Evolutionary conservation across 257 asterid genomes (phyloP).

Genomic region (Marsdenia floribunda): DNA sequence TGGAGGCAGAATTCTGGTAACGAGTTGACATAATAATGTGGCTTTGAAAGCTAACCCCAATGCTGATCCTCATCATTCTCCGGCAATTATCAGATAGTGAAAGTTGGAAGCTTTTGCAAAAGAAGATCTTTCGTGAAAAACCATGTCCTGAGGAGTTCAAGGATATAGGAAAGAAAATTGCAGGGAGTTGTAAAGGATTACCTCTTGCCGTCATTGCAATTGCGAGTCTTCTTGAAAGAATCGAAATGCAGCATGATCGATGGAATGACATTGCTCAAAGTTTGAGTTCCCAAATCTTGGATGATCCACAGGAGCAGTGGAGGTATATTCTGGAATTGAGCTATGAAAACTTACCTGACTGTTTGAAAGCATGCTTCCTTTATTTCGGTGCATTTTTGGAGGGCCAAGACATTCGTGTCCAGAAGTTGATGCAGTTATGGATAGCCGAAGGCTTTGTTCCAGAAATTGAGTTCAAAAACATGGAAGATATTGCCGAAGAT

Average conservation of each 20-base stretch:
- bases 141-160: constrained; percentile 2
- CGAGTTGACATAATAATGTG: too few species aligned
- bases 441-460: neutral
- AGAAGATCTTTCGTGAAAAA: too few species aligned
- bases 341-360: constrained; percentile 5
- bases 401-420: neutral
- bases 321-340: neutral
- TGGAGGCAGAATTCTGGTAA: too few species aligned
- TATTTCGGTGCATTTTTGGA: too few species aligned
- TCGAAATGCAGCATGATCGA: neutral
- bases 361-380: too few species aligned
- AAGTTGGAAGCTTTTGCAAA: constrained; percentile 11
- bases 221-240: neutral
- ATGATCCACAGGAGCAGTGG: neutral
- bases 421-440: neutral
- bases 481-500: constrained; percentile 6
- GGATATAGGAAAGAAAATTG: neutral
- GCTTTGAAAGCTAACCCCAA: neutral
- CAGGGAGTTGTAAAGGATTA: neutral
- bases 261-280: constrained; percentile 3
- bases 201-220: neutral
- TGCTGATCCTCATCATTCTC: neutral
- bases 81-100: neutral
- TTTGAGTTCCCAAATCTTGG: constrained; percentile 5
- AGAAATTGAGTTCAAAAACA: neutral